Evolutionary conservation across 306 rosid genomes (phyloP), one percentile per base, ranked within the genome.

Genomic region (Malus domestica): DNA sequence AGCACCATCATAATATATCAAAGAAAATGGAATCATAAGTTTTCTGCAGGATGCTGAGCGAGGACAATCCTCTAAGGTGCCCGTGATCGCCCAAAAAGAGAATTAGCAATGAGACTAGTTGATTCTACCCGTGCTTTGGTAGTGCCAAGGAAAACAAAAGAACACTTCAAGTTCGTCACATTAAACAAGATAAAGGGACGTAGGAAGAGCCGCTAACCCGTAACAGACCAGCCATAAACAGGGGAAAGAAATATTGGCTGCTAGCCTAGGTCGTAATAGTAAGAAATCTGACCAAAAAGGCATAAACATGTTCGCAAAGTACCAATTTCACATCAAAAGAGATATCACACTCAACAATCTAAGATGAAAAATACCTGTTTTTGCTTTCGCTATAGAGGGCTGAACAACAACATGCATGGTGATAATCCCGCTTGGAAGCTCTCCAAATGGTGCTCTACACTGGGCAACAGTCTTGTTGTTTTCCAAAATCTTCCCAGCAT

Each of bases 371-470:
- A 73, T 88, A 93, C 98, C 96, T 88, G 97, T 68, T 86, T 91
- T 93, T 45, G 92, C 84, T 86, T 93, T 93, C 18, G 91, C 88
- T 76, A 88, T 65, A 82, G 96, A 79, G 70, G 96, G 98, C 85
- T 87, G 97, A 62, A 93, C 97, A 32, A 93, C 97, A 57, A 89
- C 98, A 83, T 91, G 97, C 98, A 93, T 93, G 82, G 92, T 91
- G 65, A 93, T 91, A 72, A 90, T 89, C 70, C 88, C 96, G 27
- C 68, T 82, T 25, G 93, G 93, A 58, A 93, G 92, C 73, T 93
- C 98, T 44, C 91, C 91, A 68, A 88, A 90, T 51, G 97, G 93
- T 63, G 44, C 90, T 86, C 88, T 90, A 86, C 97, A 93, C 79
- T 90, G 98, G 61, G 90, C 96, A 54, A 93, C 96, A 67, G 97